These are phyloP conservation scores for Magnolia changhungtana DNA, from an alignment of 164 flowering plant species.

Conservation along the genomic window DNA sequence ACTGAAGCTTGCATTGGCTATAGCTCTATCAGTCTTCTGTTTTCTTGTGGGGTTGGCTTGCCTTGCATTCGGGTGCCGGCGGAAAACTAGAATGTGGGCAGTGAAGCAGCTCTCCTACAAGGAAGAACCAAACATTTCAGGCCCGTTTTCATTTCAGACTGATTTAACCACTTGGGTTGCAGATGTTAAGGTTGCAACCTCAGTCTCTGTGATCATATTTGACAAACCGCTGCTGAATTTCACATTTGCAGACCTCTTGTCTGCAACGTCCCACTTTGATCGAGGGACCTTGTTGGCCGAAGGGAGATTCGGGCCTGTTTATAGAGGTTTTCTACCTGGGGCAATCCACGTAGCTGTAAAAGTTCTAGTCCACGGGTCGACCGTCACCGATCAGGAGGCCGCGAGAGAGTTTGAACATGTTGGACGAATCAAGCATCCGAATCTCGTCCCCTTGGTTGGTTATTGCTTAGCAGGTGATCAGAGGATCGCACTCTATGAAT, in stretches of 20 bases:
- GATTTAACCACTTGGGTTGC: slow-evolving; percentile 93
- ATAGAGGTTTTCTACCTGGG: slow-evolving; percentile 77
- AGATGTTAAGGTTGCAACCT: slow-evolving; percentile 73
- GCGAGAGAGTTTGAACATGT: slow-evolving; percentile 73
- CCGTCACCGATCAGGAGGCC: slow-evolving; percentile 74
- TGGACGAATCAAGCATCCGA: slow-evolving; percentile 79
- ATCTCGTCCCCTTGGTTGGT: slow-evolving; percentile 81
- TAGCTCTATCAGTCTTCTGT: slow-evolving; percentile 47
- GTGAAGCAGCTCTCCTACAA: slow-evolving; percentile 61
- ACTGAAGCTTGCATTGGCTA: slow-evolving; percentile 53
- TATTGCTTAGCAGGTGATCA: slow-evolving; percentile 89
- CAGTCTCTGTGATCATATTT: slow-evolving; percentile 74
- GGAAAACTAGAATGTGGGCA: slow-evolving; percentile 49
- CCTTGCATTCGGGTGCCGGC: slow-evolving; percentile 62
- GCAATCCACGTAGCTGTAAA: slow-evolving; percentile 89
- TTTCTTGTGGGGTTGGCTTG: slow-evolving; percentile 55
- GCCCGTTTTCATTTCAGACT: slow-evolving; percentile 87
- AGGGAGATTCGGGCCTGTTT: slow-evolving; percentile 86
- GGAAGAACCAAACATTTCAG: slow-evolving; percentile 67
- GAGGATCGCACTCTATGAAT: slow-evolving; percentile 78
- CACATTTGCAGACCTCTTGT: slow-evolving; percentile 79
- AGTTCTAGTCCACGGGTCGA: slow-evolving; percentile 74
- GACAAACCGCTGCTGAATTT: slow-evolving; percentile 84
- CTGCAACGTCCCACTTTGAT: slow-evolving; percentile 85
- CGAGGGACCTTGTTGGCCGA: slow-evolving; percentile 74